Evolutionary conservation across 2,329 filamentous ascomycete genomes (phyloP).

Genomic region (Pseudogymnoascus sp.): DNA sequence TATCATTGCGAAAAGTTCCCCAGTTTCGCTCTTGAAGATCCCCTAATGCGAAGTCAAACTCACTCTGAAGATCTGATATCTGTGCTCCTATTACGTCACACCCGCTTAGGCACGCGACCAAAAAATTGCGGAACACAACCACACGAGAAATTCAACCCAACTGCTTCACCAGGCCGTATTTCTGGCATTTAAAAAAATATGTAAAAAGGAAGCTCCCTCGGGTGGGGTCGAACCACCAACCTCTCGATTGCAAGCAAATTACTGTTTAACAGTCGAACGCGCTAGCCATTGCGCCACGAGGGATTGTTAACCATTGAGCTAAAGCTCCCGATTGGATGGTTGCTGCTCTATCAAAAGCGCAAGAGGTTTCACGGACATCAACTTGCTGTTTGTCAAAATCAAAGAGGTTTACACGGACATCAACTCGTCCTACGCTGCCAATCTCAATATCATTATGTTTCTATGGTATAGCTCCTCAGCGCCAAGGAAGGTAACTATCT

Average conservation of each 20-base stretch:
- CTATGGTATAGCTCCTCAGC: no score
- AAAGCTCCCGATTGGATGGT: neutral
- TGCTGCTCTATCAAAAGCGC: neutral
- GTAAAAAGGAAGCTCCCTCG: slow-evolving; percentile 4
- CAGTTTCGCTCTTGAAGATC: neutral
- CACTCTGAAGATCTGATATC: no score
- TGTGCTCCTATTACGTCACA: no score
- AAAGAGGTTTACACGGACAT: no score
- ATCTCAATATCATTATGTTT: no score
- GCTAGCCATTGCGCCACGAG: slow-evolving; percentile 11
- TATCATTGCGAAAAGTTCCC: neutral
- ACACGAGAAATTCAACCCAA: neutral
- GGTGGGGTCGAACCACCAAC: slow-evolving; percentile 10
- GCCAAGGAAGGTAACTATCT: no score
- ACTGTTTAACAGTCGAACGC: slow-evolving; percentile 10
- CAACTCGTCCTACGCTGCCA: no score
- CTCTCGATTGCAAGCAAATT: slow-evolving; percentile 7
- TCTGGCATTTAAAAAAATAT: neutral
- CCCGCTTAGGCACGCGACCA: neutral
- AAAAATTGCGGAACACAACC: neutral
- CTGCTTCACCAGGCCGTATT: neutral
- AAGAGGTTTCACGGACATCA: no score
- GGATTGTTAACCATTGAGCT: slow-evolving; percentile 6
- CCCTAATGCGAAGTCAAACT: no score
- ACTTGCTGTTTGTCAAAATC: no score